Evolutionary conservation across 495 filamentous ascomycete species (phyloP).

Genomic region (Saxophila tyrrhenica): DNA sequence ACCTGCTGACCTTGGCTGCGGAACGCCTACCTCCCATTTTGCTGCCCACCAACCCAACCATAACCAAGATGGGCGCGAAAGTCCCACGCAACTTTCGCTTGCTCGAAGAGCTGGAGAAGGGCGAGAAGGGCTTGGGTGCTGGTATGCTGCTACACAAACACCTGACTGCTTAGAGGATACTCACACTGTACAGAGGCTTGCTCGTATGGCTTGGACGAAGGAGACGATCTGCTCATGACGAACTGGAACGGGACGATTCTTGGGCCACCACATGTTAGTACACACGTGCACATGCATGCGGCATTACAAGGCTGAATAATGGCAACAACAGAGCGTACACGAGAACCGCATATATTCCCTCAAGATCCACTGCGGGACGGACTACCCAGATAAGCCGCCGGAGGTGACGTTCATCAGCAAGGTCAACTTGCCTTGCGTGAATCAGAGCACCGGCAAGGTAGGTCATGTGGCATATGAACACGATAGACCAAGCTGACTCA

Average conservation of each 20-base stretch:
- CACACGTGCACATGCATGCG: background rate
- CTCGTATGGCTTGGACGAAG: constrained; percentile 90
- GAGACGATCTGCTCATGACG: constrained; percentile 91
- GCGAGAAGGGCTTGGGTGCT: constrained; percentile 92
- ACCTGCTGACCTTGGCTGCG: no score
- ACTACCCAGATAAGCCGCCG: constrained; percentile 83
- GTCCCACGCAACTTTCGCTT: constrained; percentile 91
- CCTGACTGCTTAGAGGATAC: background rate
- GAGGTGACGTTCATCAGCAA: constrained; percentile 81
- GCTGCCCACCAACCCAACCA: background rate
- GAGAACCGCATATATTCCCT: constrained; percentile 98
- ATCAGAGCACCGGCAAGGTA: constrained; percentile 63
- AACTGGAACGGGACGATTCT: constrained; percentile 98
- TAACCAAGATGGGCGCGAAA: constrained; percentile 57
- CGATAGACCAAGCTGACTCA: background rate
- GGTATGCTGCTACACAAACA: constrained; percentile 41
- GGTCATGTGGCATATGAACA: no score
- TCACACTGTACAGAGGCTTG: constrained; percentile 59
- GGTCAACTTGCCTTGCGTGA: constrained; percentile 92
- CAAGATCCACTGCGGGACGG: constrained; percentile 86
- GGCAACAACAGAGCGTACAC: constrained; percentile 60
- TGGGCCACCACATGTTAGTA: constrained; percentile 83
- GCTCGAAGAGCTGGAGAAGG: constrained; percentile 95
- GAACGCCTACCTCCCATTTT: background rate
- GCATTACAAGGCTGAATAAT: background rate